phyloP scores from a whole-genome alignment of 140 eudicot species.

The Stevia rebaudiana region DNA sequence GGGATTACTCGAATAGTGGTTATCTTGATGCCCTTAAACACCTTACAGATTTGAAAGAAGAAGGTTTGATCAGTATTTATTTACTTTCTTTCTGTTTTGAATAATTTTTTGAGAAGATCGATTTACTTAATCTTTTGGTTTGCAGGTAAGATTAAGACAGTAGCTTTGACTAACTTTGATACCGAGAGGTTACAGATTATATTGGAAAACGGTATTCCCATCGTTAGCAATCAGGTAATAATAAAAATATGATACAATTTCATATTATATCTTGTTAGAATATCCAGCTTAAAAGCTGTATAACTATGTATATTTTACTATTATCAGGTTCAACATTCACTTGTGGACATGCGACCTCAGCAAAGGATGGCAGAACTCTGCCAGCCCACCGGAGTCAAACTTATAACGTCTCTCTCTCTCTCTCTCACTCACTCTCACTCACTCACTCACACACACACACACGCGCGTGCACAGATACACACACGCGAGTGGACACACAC shows the following conservation, averaged over 20 bases:
- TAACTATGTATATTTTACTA: constrained; percentile 1
- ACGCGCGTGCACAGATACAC: neutral
- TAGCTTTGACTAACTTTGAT: constrained; percentile 94
- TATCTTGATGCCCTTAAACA: constrained; percentile 97
- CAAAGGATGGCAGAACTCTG: constrained; percentile 98
- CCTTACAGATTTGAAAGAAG: constrained; percentile 92
- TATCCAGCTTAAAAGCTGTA: neutral
- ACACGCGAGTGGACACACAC: neutral
- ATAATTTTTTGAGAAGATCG: constrained; percentile 21
- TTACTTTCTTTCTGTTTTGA: constrained; percentile 18
- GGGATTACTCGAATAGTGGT: constrained; percentile 95
- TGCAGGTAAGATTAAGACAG: constrained; percentile 95
- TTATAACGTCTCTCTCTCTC: constrained; percentile 85
- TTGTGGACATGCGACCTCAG: constrained; percentile 99
- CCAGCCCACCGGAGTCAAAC: constrained; percentile 88
- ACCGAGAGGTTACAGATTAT: constrained; percentile 73
- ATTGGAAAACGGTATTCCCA: constrained; percentile 83
- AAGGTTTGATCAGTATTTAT: constrained; percentile 45
- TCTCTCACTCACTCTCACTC: constrained; percentile 3
- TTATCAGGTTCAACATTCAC: constrained; percentile 89
- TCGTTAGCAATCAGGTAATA: constrained; percentile 89
- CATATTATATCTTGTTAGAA: neutral
- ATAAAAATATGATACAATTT: neutral
- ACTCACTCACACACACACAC: constrained; percentile 14
- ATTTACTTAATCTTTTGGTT: constrained; percentile 29